Conservation (phyloP, 805 yeast species). For the Blastobotrys peoriensis region DNA sequence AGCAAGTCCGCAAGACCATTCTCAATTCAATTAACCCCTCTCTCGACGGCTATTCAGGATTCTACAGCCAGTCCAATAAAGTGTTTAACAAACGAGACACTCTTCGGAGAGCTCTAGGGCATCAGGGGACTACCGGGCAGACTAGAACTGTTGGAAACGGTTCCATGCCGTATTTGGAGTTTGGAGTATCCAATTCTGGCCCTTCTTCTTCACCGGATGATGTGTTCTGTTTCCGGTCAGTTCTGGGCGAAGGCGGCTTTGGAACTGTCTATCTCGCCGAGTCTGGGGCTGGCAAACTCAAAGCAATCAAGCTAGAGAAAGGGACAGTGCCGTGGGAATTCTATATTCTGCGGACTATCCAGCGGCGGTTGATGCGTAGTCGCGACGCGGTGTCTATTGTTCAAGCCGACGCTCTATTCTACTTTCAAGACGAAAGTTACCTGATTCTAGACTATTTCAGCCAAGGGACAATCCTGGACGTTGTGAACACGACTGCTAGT, state of each 20-base stretch:
- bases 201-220: slow-evolving; percentile 20
- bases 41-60: slow-evolving; percentile 29
- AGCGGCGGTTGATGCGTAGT: slow-evolving; percentile 28
- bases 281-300: slow-evolving; percentile 45
- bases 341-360: slow-evolving; percentile 59
- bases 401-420: slow-evolving; percentile 45
- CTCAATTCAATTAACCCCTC: neutral
- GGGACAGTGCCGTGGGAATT: slow-evolving; percentile 78
- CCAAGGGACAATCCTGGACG: slow-evolving; percentile 70
- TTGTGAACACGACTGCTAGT: slow-evolving; percentile 43
- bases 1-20: slow-evolving; percentile 1
- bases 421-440: slow-evolving; percentile 62
- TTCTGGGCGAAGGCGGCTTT: slow-evolving; percentile 76
- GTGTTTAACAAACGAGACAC: slow-evolving; percentile 2
- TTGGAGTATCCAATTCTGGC: slow-evolving; percentile 2
- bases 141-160: too few relatives aligned
- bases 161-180: neutral
- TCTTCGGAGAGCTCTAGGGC: slow-evolving; percentile 1
- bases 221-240: slow-evolving; percentile 43
- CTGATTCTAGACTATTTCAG: slow-evolving; percentile 54
- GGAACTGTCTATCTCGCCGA: slow-evolving; percentile 73
- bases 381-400: slow-evolving; percentile 39
- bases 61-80: slow-evolving; percentile 12
- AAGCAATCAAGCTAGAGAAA: slow-evolving; percentile 66
- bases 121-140: neutral